Evolutionary conservation across 2,329 filamentous ascomycete genomes (phyloP), one percentile per base, ranked within the genome.

Genomic region (Teratosphaeria nubilosa): DNA sequence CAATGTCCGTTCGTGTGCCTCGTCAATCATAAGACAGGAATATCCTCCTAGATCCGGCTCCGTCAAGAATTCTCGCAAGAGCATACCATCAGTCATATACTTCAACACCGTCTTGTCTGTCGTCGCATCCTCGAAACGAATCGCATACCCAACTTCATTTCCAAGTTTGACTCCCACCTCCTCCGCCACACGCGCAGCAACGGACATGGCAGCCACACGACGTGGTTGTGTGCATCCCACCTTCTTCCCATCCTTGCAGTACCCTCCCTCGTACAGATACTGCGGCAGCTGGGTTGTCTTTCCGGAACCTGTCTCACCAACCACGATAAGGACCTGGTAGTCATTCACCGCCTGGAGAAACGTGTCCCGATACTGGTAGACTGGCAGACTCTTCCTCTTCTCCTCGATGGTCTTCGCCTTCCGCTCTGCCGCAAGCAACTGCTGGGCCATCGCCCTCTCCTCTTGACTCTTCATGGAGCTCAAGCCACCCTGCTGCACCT

Each of bases 51-150:
- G 77, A 64, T 92, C 86, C 0, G 92, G 91, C 67, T 95, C 90
- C 0, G 90, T 92, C 76, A 96, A 83, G 63, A 96, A 88, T 70
- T 96, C 90, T 69, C 91, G 82, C 31, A 97, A 78, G 45, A 97
- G 77, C 87, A 97, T 95, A 70, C 94, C 94, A 68, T 99, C 94
- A 0, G 94, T 99, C 88, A 95, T 92, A 74, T 96, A 97, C 73
- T 96, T 95, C 57, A 99, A 76, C 7, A 92, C 79, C 0, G 94
- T 97, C 75, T 95, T 95, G 67, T 95, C 90, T 70, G 85, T 90
- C 0, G 91, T 95, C 62, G 86, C 86, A 73, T 96, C 90, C 70
- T 99, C 94, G 67, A 97, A 99, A 61, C 94, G 88, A 65, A 99
- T 95, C 0, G 87, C 86, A 71, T 96, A 99, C 16, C 94, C 94